phyloP scores from a whole-genome alignment of 2,329 filamentous ascomycete species.

The Clarireedia sp. region DNA sequence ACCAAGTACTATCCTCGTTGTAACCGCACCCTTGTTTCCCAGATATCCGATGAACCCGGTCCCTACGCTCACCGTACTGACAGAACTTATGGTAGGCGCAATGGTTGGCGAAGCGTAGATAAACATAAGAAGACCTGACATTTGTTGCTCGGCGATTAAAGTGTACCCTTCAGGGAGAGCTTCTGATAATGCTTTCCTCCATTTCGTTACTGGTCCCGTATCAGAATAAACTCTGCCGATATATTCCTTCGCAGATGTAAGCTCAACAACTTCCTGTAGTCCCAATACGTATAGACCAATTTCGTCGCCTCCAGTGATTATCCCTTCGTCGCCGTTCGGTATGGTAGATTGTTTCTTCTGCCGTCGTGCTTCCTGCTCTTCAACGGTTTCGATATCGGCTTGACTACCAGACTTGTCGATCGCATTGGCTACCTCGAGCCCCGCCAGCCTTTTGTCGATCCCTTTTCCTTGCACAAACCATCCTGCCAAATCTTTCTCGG shows the following conservation, averaged over 20 bases:
- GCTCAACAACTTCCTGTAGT: constrained; percentile 84
- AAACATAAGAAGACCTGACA: constrained; percentile 76
- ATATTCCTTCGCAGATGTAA: constrained; percentile 72
- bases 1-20: constrained; percentile 73
- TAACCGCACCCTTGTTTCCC: constrained; percentile 90
- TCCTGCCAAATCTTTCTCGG: constrained; percentile 75
- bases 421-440: constrained; percentile 39
- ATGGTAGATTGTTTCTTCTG: constrained; percentile 35
- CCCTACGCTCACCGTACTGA: constrained; percentile 76
- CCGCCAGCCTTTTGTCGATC: constrained; percentile 54
- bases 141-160: constrained; percentile 71
- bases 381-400: constrained; percentile 36
- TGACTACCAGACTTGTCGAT: constrained; percentile 26
- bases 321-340: constrained; percentile 34
- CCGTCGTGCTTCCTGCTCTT: constrained; percentile 39
- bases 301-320: constrained; percentile 52
- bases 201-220: constrained; percentile 61
- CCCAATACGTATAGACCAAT: constrained; percentile 85
- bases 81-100: constrained; percentile 64
- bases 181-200: constrained; percentile 68
- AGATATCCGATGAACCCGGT: constrained; percentile 89
- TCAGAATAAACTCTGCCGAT: constrained; percentile 66
- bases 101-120: constrained; percentile 78
- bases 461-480: constrained; percentile 83
- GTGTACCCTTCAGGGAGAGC: constrained; percentile 71